phyloP scores from a whole-genome alignment of 768 basidiomycete species.

The Ephemerocybe angulata region DNA sequence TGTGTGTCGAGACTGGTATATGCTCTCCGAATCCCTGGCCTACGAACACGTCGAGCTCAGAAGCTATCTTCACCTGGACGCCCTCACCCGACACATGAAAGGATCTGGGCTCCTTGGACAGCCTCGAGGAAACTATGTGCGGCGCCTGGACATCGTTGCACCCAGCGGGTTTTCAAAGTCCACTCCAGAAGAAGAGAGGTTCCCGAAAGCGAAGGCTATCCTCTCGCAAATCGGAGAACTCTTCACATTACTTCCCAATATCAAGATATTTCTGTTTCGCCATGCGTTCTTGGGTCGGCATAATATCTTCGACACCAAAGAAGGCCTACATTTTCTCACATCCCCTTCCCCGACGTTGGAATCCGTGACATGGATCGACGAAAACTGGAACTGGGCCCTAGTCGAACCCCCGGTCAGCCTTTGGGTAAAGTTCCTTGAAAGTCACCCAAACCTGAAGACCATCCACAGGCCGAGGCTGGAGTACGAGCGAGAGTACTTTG shows the following conservation, averaged over 20 bases:
- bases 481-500: background rate
- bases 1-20: background rate
- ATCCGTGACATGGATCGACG: background rate
- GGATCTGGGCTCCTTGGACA: background rate
- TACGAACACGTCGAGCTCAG: background rate
- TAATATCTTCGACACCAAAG: background rate
- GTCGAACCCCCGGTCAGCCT: background rate
- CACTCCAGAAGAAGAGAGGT: too few species aligned
- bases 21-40: background rate
- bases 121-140: background rate
- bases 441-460: background rate
- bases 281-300: background rate
- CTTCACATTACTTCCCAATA: background rate
- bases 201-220: background rate
- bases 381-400: background rate
- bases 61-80: background rate
- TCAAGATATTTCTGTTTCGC: background rate
- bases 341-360: background rate
- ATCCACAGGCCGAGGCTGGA: background rate
- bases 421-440: background rate
- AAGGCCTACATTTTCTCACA: background rate
- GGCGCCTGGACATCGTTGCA: slow-evolving; percentile 1
- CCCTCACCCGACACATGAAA: background rate
- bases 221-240: background rate
- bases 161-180: too few species aligned